These are phyloP conservation scores for Marasmius sp. DNA, from an alignment of 1,284 basidiomycete species.

Conservation along the genomic window DNA sequence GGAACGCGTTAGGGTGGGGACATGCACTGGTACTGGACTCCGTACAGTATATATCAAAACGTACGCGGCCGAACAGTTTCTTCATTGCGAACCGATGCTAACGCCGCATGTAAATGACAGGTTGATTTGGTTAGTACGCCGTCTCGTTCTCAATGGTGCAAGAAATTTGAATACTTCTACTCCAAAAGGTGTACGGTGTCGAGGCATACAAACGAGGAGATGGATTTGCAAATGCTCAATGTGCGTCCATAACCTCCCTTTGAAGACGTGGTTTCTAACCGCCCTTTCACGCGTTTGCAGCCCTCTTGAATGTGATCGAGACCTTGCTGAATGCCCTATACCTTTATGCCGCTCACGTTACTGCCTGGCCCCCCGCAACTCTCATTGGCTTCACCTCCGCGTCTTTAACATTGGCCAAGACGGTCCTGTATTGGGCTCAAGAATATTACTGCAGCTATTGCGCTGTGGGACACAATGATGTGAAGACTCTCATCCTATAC, in stretches of 20 bases:
- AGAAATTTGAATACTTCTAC: background rate
- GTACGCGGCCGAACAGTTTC: background rate
- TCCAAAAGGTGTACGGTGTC: constrained; percentile 2
- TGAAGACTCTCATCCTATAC: constrained; percentile 25
- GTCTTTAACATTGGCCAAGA: constrained; percentile 83
- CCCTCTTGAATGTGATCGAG: constrained; percentile 47
- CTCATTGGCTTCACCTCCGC: constrained; percentile 75
- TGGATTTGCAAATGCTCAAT: constrained; percentile 5
- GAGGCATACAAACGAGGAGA: background rate
- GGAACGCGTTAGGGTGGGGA: constrained; percentile 1
- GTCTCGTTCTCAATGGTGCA: background rate
- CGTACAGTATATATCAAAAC: constrained; percentile 6
- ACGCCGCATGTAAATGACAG: background rate
- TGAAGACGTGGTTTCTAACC: background rate
- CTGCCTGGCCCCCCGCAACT: constrained; percentile 60
- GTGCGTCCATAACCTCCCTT: background rate
- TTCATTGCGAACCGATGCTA: background rate
- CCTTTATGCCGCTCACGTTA: constrained; percentile 71
- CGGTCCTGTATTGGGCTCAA: constrained; percentile 77
- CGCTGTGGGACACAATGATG: constrained; percentile 71
- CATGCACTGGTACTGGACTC: constrained; percentile 4
- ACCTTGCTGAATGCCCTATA: constrained; percentile 76
- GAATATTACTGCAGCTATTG: constrained; percentile 73
- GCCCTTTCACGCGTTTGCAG: background rate
- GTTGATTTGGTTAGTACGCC: background rate